A percentile compares a stretch with the other conserved stretches of the same genome.
phyloP scores from a whole-genome alignment of 495 filamentous ascomycete genomes.

The Hypoxylon cercidicola region DNA sequence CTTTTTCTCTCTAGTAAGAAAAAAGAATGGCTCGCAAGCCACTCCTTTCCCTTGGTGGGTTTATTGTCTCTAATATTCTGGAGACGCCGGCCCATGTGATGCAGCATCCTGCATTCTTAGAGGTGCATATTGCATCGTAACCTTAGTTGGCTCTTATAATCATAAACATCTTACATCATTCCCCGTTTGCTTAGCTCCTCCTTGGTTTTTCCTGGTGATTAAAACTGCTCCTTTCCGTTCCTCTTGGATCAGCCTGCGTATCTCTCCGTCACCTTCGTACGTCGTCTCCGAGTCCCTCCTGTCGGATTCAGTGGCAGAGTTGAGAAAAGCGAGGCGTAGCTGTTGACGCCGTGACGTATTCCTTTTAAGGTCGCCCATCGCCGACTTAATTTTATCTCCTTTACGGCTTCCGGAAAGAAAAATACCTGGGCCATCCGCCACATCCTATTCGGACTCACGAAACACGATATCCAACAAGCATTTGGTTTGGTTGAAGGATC shows the following conservation, averaged over 20 bases:
- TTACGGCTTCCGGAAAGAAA: conserved; percentile 15
- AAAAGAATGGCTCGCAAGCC: conserved; percentile 33
- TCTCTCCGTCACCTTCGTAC: conserved; percentile 8
- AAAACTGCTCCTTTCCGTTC: conserved; percentile 33
- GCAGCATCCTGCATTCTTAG: conserved; percentile 29
- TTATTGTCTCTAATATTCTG: conserved; percentile 41
- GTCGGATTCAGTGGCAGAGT: conserved; percentile 24
- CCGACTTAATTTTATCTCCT: conserved; percentile 5
- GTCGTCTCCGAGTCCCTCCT: conserved; percentile 6
- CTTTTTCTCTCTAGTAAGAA: conserved; percentile 21
- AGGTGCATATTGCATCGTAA: conserved; percentile 33
- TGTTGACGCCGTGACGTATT: conserved; percentile 25
- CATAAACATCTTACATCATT: conserved; percentile 43
- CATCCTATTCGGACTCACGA: conserved; percentile 24
- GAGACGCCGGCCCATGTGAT: conserved; percentile 41
- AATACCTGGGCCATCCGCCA: conserved; percentile 10
- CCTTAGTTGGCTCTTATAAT: conserved; percentile 35
- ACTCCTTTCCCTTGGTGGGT: conserved; percentile 38
- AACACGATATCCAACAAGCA: conserved; percentile 13
- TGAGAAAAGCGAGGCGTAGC: conserved; percentile 21
- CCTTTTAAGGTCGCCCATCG: conserved; percentile 22
- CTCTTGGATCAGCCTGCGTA: conserved; percentile 18
- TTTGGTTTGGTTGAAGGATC: conserved; percentile 30
- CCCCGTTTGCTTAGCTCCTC: conserved; percentile 18
- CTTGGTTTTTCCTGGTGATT: conserved; percentile 20